Percentiles rank a stretch among this genome's conserved stretches.
Conservation (phyloP, 2,329 filamentous ascomycete species). For the Trichophyton mentagrophytes region DNA sequence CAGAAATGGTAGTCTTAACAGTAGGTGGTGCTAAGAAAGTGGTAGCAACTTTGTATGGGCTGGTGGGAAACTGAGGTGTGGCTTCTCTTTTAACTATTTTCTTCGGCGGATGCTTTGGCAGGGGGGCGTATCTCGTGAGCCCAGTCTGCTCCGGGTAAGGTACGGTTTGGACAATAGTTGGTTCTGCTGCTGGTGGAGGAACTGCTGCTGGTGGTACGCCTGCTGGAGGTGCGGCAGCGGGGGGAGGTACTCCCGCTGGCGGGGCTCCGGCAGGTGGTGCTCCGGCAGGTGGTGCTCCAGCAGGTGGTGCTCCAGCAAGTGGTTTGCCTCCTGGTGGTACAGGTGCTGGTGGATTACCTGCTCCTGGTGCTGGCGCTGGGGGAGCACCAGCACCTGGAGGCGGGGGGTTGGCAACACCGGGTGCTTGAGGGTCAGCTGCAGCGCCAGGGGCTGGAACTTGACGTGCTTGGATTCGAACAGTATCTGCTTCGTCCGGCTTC, state of each 20-base stretch:
- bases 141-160: slow-evolving; percentile 47
- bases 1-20: slow-evolving; percentile 36
- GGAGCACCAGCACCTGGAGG: background rate
- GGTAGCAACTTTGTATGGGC: slow-evolving; percentile 40
- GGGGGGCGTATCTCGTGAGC: slow-evolving; percentile 47
- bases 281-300: background rate
- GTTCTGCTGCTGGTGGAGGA: slow-evolving; percentile 14
- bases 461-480: slow-evolving; percentile 12
- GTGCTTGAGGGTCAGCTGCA: background rate
- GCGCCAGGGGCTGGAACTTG: background rate
- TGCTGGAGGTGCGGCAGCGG: background rate
- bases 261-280: background rate
- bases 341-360: background rate
- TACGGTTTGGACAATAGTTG: slow-evolving; percentile 23
- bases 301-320: background rate
- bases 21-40: slow-evolving; percentile 36
- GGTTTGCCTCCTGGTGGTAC: background rate
- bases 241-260: background rate
- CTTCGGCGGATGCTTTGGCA: slow-evolving; percentile 46
- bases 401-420: background rate
- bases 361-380: background rate
- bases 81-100: slow-evolving; percentile 44
- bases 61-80: slow-evolving; percentile 43
- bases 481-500: slow-evolving; percentile 17
- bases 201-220: background rate